Evolutionary conservation across 106 monocot species (phyloP), one percentile per base, ranked within the genome.

Genomic region (Platanthera guangdongensis): DNA sequence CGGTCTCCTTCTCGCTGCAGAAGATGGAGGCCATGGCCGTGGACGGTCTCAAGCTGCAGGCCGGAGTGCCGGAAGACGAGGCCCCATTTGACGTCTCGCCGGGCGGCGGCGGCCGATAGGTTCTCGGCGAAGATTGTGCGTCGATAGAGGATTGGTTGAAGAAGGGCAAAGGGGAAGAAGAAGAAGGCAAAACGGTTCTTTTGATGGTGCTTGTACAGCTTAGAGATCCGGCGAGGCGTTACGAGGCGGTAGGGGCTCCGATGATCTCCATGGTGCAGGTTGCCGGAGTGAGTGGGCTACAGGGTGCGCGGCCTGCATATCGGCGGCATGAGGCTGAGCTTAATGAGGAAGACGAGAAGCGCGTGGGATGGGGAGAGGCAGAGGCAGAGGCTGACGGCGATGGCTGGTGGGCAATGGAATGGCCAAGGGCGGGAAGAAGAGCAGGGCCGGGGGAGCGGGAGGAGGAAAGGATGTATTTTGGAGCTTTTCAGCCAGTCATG

Each of bases 401-500:
- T 80, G 95, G 95, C 73, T 95, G 57, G 85, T 88, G 73, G 90
- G 84, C 0, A 87, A 88, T 68, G 95, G 95, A 22, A 15, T 87
- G 78, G 76, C 75, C 18, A 80, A 82, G 78, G 82, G 53, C 69
- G 77, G 53, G 79, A 83, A 74, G 9, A 62, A 50, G 77, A 15
- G 6, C 13, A 50, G 0, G 57, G 39, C 21, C 48, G 74, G 9
- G 48, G 62, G 67, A 50, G 82, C 13, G 16, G 74, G 68, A 55
- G 78, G 48, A 2, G 83, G 83, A 21, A 74, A 53, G 73, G 82
- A 85, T 10, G 51, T 75, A 69, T 14, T 94, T 0, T 95, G 92
- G 92, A 95, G 95, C 84, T 71, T 96, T 51, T 90, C 95, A 2
- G 85, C 93, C 25, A 55, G 76, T 89, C 9, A 91, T 93, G 95